A percentile compares a stretch with the other conserved stretches of the same genome.
Evolutionary conservation across 257 asterid species (phyloP).

Genomic region (Nicotiana knightiana): DNA sequence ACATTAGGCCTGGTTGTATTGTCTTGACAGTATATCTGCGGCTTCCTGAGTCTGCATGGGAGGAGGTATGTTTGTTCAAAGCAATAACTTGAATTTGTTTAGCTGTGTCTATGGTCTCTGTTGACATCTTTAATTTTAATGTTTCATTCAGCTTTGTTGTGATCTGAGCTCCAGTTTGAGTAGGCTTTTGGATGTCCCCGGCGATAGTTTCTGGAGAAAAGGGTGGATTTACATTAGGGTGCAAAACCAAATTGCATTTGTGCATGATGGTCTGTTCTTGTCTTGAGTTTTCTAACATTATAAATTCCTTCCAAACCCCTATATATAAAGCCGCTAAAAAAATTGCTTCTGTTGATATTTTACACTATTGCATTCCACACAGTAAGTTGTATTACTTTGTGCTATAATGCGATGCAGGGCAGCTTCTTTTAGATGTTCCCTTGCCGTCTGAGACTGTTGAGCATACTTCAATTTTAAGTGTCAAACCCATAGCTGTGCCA

Average conservation of each 20-base stretch:
- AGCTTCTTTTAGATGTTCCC: constrained; percentile 47
- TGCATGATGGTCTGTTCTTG: constrained; percentile 40
- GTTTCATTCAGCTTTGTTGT: constrained; percentile 48
- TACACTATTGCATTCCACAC: too few species aligned
- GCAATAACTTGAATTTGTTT: neutral
- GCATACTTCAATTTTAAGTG: constrained; percentile 38
- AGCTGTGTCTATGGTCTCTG: neutral
- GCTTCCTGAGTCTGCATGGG: constrained; percentile 59
- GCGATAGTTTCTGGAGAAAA: constrained; percentile 57
- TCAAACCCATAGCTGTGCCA: constrained; percentile 71
- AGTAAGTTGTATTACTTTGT: neutral
- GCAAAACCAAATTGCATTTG: constrained; percentile 62
- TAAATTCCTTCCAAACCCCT: neutral
- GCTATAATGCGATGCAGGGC: constrained; percentile 43
- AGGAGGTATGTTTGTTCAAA: constrained; percentile 51
- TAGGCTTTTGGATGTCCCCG: constrained; percentile 51
- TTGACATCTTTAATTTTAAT: constrained; percentile 6
- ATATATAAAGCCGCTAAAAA: neutral
- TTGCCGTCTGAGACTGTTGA: constrained; percentile 36
- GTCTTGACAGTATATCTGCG: constrained; percentile 67
- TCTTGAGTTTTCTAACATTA: neutral
- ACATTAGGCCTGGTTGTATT: constrained; percentile 88
- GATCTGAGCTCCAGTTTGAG: constrained; percentile 60
- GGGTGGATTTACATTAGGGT: constrained; percentile 77
- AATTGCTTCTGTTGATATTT: neutral